A percentile compares a stretch with the other conserved stretches of the same genome.
These are phyloP conservation scores for Phaeoacremonium minimum DNA, from an alignment of 2,329 filamentous ascomycete genomes.

Conservation along the genomic window DNA sequence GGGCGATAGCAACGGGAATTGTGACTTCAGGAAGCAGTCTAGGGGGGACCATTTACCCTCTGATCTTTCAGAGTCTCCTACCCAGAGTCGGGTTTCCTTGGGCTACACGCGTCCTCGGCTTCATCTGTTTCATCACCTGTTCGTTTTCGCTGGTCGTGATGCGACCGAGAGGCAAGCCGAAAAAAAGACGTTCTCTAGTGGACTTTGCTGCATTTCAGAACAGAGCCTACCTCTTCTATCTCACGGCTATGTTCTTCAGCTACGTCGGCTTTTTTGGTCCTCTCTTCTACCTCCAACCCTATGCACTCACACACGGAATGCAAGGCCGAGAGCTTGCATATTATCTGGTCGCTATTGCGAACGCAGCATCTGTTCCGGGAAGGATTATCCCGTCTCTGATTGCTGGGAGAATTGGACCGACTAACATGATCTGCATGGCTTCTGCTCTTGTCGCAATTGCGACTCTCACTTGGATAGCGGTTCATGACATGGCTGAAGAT, in stretches of 20 bases:
- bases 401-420: constrained; percentile 23
- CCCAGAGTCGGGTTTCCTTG: not conserved
- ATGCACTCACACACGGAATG: constrained; percentile 4
- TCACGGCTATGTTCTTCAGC: constrained; percentile 10
- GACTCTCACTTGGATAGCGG: not conserved
- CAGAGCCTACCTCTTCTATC: constrained; percentile 10
- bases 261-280: constrained; percentile 10
- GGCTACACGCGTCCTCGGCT: not conserved
- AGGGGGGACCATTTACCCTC: constrained; percentile 11
- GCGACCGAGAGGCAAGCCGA: not conserved
- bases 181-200: constrained; percentile 5
- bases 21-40: constrained; percentile 22
- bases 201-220: constrained; percentile 8
- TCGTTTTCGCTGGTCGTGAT: not conserved
- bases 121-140: not conserved
- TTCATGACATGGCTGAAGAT: not conserved
- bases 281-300: constrained; percentile 13
- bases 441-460: not conserved
- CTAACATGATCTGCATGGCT: constrained; percentile 18
- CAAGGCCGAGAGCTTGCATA: constrained; percentile 12
- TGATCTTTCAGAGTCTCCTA: not conserved
- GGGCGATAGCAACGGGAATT: constrained; percentile 25
- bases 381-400: constrained; percentile 23
- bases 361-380: constrained; percentile 25
- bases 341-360: constrained; percentile 25